phyloP scores from a whole-genome alignment of 2,329 filamentous ascomycete species.

The Paraphaeosphaeria sporulosa region DNA sequence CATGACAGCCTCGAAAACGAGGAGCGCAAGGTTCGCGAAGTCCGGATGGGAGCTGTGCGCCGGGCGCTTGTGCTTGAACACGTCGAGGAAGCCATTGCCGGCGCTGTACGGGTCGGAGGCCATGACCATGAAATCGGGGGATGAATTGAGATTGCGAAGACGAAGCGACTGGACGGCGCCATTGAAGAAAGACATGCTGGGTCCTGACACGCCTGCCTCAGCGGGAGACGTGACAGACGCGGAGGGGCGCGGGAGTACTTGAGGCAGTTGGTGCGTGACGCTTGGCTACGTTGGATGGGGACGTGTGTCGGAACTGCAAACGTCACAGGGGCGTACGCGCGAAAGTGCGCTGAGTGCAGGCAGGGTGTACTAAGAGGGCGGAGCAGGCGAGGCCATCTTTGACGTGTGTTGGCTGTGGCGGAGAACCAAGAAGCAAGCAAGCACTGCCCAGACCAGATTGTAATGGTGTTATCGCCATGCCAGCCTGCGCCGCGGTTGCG shows the following conservation, averaged over 20 bases:
- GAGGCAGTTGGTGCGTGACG: constrained; percentile 30
- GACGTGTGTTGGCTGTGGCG: background rate
- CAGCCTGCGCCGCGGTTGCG: background rate
- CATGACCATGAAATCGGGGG: constrained; percentile 41
- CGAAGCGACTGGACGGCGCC: constrained; percentile 46
- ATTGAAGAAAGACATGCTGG: constrained; percentile 37
- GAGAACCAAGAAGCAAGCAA: background rate
- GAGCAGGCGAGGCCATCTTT: constrained; percentile 17
- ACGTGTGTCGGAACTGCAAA: constrained; percentile 6
- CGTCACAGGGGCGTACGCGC: constrained; percentile 8
- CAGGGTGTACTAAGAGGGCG: constrained; percentile 17
- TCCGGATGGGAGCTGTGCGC: constrained; percentile 64
- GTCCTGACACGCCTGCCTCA: constrained; percentile 21
- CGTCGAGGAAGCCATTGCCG: constrained; percentile 38
- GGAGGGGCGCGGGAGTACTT: constrained; percentile 20
- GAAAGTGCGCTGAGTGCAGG: too few relatives aligned
- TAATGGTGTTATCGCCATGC: background rate
- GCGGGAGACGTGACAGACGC: constrained; percentile 6
- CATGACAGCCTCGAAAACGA: constrained; percentile 93
- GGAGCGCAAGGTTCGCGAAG: constrained; percentile 73
- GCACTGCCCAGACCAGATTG: background rate
- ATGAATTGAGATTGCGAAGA: constrained; percentile 36
- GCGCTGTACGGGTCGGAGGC: constrained; percentile 42
- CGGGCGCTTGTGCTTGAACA: constrained; percentile 36
- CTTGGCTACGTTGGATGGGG: constrained; percentile 27